Base-by-base conservation (phyloP, 129 eudicot genomes). In the Silybum marianum region DNA sequence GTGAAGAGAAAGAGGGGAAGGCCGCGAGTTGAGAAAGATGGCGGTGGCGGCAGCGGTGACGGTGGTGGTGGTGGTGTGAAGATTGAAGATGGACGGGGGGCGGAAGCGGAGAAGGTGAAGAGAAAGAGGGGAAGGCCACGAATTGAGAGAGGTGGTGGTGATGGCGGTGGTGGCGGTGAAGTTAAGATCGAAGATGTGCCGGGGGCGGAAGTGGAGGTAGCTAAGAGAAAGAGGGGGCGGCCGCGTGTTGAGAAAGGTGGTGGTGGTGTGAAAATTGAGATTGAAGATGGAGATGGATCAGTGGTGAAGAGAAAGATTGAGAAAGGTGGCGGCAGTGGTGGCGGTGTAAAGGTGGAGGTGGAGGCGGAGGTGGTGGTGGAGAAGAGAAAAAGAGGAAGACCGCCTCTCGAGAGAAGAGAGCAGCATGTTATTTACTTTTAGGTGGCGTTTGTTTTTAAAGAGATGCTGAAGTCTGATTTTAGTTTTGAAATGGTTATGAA, bases 391-490 rank as follows among this genome's bases (percentile, higher is more conserved):
- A 38, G 42, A 38, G 42, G 42, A 38, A 38, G 42, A 38, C 42
- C 42, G 10, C 42, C 9, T 39, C 10, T n/a, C 18, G 42, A 69
- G 63, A 36, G 44, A 68, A 32, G 36, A 23, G 32, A n/a, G n/a
- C n/a, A n/a, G n/a, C 76, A 34, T 22, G 85, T 75, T 69, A 38
- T 75, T 32, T 82, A 82, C 85, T 82, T 82, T 71, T 82, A n/a
- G n/a, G n/a, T n/a, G n/a, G n/a, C n/a, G n/a, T n/a, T n/a, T n/a
- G n/a, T n/a, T n/a, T n/a, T n/a, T n/a, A n/a, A n/a, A n/a, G n/a
- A n/a, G n/a, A n/a, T n/a, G n/a, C n/a, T n/a, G n/a, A n/a, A n/a
- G n/a, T n/a, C n/a, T n/a, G n/a, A n/a, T n/a, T n/a, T n/a, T n/a
- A n/a, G n/a, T n/a, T n/a, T n/a, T n/a, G n/a, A n/a, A n/a, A n/a